phyloP scores from a whole-genome alignment of 2,329 filamentous ascomycete genomes.

The Cylindrodendrum hubeiense region DNA sequence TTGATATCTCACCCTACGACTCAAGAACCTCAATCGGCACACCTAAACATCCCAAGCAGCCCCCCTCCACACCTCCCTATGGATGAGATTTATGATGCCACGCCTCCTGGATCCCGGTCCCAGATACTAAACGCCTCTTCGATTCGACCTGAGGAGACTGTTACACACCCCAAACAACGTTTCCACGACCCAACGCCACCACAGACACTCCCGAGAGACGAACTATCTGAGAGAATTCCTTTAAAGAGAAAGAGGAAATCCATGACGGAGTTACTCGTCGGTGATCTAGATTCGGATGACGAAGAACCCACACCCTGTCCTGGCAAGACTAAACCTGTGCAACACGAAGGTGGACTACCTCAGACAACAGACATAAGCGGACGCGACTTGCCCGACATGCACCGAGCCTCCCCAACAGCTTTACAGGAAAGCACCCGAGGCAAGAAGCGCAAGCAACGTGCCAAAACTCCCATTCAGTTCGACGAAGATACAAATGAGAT shows the following conservation, averaged over 20 bases:
- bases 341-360: neutral
- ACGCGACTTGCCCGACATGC: neutral
- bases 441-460: slow-evolving; percentile 48
- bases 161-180: neutral
- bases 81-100: slow-evolving; percentile 46
- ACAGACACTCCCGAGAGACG: neutral
- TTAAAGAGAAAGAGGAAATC: slow-evolving; percentile 10
- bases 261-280: slow-evolving; percentile 12
- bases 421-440: slow-evolving; percentile 2
- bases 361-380: neutral
- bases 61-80: slow-evolving; percentile 38
- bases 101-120: slow-evolving; percentile 31
- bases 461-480: slow-evolving; percentile 50
- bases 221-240: neutral
- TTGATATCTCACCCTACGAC: slow-evolving; percentile 5
- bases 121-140: slow-evolving; percentile 6
- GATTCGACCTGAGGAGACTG: neutral
- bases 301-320: neutral
- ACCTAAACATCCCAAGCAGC: neutral
- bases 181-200: slow-evolving; percentile 8
- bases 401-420: neutral
- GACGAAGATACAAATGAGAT: slow-evolving; percentile 47
- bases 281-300: slow-evolving; percentile 11
- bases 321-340: neutral
- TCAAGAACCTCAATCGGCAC: slow-evolving; percentile 5